Conservation (phyloP, 176 grass and related monocot species). For the Musa troglodytarum region DNA sequence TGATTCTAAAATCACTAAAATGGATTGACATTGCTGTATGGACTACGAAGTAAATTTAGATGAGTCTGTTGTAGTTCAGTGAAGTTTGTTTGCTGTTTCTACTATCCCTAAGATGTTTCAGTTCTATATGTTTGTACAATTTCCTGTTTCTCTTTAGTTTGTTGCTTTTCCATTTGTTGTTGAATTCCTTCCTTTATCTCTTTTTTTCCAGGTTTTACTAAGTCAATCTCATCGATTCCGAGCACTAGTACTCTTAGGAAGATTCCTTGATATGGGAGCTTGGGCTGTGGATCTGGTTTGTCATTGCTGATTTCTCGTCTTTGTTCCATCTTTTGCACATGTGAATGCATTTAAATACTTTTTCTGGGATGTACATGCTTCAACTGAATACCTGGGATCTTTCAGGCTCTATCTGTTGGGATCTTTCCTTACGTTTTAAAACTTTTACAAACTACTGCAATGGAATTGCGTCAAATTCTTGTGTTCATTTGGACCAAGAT, state of each 20-base stretch:
- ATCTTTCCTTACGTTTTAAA: constrained; percentile 97
- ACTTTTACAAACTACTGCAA: constrained; percentile 88
- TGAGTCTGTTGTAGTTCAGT: no score
- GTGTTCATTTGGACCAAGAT: constrained; percentile 99
- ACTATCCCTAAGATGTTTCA: no score
- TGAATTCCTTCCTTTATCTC: background rate
- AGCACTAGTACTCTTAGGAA: constrained; percentile 94
- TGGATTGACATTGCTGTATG: no score
- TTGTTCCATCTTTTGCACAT: background rate
- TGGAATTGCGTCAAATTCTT: constrained; percentile 92
- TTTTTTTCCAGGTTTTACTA: constrained; percentile 67
- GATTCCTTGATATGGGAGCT: constrained; percentile 98
- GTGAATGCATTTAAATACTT: background rate
- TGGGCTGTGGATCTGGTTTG: constrained; percentile 98
- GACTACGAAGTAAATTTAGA: no score
- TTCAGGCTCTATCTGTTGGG: constrained; percentile 89
- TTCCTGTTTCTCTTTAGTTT: background rate
- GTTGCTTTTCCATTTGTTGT: constrained; percentile 9
- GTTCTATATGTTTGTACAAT: no score
- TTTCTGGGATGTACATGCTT: background rate
- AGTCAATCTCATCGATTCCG: constrained; percentile 96
- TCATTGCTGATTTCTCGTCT: constrained; percentile 5
- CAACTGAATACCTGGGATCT: constrained; percentile 16
- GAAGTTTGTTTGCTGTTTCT: no score
- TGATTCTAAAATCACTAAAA: no score